phyloP scores from a whole-genome alignment of 805 yeast species.

The Candida corydali region DNA sequence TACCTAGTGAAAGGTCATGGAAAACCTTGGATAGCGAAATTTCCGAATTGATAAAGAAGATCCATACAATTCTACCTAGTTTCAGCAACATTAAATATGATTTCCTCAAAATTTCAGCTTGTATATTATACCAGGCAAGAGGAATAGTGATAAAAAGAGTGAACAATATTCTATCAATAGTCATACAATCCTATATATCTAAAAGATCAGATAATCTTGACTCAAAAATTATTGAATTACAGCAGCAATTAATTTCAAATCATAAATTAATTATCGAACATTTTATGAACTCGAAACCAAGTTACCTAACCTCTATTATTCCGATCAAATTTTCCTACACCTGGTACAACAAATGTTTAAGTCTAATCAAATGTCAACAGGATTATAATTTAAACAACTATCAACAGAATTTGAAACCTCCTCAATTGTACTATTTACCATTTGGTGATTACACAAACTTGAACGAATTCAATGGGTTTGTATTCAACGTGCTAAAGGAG shows the following conservation, averaged over 20 bases:
- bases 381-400: constrained; percentile 9
- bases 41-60: constrained; percentile 13
- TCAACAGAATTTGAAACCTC: constrained; percentile 17
- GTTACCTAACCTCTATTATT: constrained; percentile 20
- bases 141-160: constrained; percentile 29
- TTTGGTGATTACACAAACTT: constrained; percentile 33
- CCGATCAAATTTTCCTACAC: constrained; percentile 28
- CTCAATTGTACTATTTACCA: constrained; percentile 30
- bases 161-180: constrained; percentile 20
- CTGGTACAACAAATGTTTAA: constrained; percentile 20
- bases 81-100: constrained; percentile 9
- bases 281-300: constrained; percentile 25
- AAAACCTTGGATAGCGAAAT: constrained; percentile 20
- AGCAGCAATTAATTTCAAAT: constrained; percentile 22
- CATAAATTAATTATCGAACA: constrained; percentile 17
- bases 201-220: constrained; percentile 13
- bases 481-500: constrained; percentile 27
- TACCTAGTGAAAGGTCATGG: constrained; percentile 32
- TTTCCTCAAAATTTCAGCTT: constrained; percentile 18
- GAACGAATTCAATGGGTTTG: constrained; percentile 27
- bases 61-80: constrained; percentile 6
- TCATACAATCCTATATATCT: constrained; percentile 18
- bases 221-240: constrained; percentile 24
- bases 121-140: constrained; percentile 25
- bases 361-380: constrained; percentile 10